Base-by-base conservation (phyloP, 2,329 filamentous ascomycete species). In the Corynespora cassiicola region DNA sequence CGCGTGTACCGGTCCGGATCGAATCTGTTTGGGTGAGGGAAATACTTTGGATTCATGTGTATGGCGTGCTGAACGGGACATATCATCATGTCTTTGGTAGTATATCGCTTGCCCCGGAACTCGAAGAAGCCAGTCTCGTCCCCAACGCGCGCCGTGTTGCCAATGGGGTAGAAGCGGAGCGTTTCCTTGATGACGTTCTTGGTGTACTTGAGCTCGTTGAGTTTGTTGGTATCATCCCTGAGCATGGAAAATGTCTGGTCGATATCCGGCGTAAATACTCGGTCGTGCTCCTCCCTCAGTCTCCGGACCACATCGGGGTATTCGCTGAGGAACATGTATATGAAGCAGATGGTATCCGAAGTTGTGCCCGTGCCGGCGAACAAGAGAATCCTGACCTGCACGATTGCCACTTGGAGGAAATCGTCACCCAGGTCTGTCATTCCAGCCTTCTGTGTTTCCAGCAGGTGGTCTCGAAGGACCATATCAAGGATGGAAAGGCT, bases 191-290 rank as follows among this genome's bases (percentile, higher is more conserved):
- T 70, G 6, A 79, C 70, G 17, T 77, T 78, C 5, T 61, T 63
- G 3, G 77, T 79, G 54, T 79, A 81, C 1, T 71, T 68, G 16
- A 82, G 66, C 26, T 72, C 65, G 56, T 77, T 79, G 32, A 82
- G 65, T 3, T 76, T 64, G 17, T 69, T 56, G 1, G 76, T 72
- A 17, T 77, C 63, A 2, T 66, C 46, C 21, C 64, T 57, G 14
- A 82, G 65, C 18, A 67, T 56, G 2, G 58, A 50, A 19, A 68
- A 70, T 0, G 69, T 67, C 4, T 58, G 56, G 5, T 64, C 51
- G 7, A 65, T 52, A 26, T 75, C 68, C 0, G 68, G 39, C 8
- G 77, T 74, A 26, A 81, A 74, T n/a, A 82, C 66, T 2, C 63
- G 60, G 47, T 79, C 74, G 47, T 79, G 77, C 54, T 84, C 80